These are phyloP conservation scores for Cucumis hystrix DNA, from an alignment of 306 rosid species.

Conservation along the genomic window DNA sequence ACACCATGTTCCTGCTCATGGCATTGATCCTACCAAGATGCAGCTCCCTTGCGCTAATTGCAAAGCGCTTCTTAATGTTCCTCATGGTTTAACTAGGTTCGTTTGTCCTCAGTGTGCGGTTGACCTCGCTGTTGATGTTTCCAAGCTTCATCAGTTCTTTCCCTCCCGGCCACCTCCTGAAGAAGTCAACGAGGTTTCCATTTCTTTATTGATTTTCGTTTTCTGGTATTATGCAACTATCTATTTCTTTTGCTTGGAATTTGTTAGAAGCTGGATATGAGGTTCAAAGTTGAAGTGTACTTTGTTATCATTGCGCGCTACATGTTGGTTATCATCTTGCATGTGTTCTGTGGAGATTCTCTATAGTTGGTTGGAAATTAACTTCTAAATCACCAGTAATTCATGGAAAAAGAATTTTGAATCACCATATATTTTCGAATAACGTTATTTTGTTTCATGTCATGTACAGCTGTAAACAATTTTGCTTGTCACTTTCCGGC, in stretches of 20 bases:
- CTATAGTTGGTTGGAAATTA: background rate
- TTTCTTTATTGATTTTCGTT: background rate
- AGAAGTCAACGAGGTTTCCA: conserved; percentile 42
- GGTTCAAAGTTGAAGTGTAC: background rate
- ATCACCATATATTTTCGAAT: background rate
- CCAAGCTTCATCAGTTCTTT: conserved; percentile 26
- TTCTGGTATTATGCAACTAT: background rate
- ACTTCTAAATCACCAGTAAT: background rate
- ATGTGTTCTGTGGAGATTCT: background rate
- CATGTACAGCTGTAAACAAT: background rate
- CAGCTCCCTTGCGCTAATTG: conserved; percentile 92
- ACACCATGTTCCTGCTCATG: conserved; percentile 53
- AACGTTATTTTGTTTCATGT: background rate
- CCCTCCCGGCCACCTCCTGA: conserved; percentile 24
- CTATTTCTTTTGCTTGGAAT: background rate
- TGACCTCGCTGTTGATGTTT: conserved; percentile 80
- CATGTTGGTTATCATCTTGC: background rate
- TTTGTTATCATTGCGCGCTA: background rate
- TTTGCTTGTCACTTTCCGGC: background rate
- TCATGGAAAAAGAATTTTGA: background rate
- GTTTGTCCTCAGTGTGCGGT: conserved; percentile 75
- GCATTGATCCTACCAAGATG: conserved; percentile 95
- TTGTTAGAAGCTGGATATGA: background rate
- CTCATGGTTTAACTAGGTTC: conserved; percentile 74
- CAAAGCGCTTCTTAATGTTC: conserved; percentile 89